Percentiles rank a stretch among this genome's conserved stretches.
phyloP scores from a whole-genome alignment of 2,329 filamentous ascomycete genomes.

The Lasiodiplodia citricola region DNA sequence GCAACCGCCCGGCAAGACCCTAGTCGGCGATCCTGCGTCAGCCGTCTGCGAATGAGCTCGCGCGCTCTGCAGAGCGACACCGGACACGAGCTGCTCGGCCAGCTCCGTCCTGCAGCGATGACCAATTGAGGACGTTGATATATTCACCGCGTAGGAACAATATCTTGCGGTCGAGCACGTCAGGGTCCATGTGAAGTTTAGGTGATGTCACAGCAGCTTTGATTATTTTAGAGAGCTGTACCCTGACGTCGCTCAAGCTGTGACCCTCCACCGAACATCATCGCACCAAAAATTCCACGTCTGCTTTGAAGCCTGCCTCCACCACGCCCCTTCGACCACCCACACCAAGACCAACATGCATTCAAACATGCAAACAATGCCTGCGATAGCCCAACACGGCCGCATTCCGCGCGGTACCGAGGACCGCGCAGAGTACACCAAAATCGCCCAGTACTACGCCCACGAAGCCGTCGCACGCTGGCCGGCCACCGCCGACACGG shows the following conservation, averaged over 20 bases:
- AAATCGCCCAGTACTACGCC: constrained; percentile 22
- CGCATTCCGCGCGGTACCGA: constrained; percentile 9
- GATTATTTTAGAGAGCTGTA: neutral
- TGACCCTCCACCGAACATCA: neutral
- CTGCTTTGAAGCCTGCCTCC: too few species aligned
- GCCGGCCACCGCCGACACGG: constrained; percentile 43
- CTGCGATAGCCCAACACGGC: neutral
- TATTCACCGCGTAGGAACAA: neutral
- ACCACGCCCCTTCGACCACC: neutral
- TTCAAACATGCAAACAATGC: neutral
- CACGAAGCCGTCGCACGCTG: constrained; percentile 31
- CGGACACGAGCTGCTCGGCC: neutral
- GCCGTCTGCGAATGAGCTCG: constrained; percentile 5
- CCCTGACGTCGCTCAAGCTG: neutral
- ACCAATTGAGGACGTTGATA: neutral
- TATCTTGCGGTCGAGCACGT: too few species aligned
- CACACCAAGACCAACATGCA: neutral
- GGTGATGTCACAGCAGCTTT: too few species aligned
- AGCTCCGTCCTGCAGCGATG: neutral
- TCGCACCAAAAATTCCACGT: neutral
- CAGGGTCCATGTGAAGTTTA: too few species aligned
- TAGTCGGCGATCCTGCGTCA: constrained; percentile 9
- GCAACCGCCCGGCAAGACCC: constrained; percentile 17
- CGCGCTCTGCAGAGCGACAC: neutral
- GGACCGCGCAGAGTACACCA: neutral